Evolutionary conservation across 345 rosid species (phyloP), one percentile per base, ranked within the genome.

Genomic region (Gossypium bickii): DNA sequence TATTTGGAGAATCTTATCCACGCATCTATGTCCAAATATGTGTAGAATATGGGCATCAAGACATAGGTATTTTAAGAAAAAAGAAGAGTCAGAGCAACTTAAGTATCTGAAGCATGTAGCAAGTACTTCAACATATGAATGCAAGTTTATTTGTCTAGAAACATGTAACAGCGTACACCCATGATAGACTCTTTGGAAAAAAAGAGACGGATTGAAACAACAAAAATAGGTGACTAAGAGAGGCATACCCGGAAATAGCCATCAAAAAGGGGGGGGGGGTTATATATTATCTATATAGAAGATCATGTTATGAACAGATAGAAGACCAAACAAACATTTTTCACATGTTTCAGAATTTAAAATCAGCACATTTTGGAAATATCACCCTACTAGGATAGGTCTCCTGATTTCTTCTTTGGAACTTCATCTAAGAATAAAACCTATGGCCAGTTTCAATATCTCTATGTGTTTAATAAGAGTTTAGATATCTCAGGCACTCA

Each of bases 381-480:
- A 62, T 16, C 47, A 61, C 60, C 60, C 44, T 57, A 57, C 29
- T 17, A 10, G 25, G 25, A n/a, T 41, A 38, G 48, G 48, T 64
- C 48, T 3, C 13, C 68, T 34, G 22, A 62, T 34, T 62, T 64
- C 24, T 38, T 17, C 25, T 57, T 41, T 64, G 8, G 48, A 64
- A 64, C 25, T 41, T 64, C 68, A 64, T n/a, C 68, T 64, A 38
- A 64, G n/a, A 64, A 38, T 24, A 64, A 34, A 64, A 38, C 41
- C 41, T 34, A 34, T 34, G 41, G 41, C 41, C 41, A 34, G 1
- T 34, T 34, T 34, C 7, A 34, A 34, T 34, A 34, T 16, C 24
- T 64, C 48, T 17, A n/a, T 17, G 38, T 41, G 24, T 38, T 64
- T 3, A 9, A 64, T 1, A 38, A 64, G 68, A 38, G 49, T 17